phyloP scores from a whole-genome alignment of 345 rosid genomes.

The Eucalyptus pauciflora region DNA sequence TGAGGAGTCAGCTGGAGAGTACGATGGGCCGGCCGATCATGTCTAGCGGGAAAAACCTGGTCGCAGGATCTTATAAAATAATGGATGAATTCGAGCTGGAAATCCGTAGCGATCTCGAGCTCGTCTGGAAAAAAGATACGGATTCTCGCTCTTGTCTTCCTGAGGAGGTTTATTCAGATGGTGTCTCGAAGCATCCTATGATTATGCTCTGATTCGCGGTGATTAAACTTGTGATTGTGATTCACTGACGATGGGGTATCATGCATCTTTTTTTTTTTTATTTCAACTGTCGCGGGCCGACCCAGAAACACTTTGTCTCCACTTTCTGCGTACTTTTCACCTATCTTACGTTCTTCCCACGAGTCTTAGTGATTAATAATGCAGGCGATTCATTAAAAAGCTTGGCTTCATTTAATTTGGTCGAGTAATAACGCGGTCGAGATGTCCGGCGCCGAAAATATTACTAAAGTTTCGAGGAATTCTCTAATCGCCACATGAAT shows the following conservation, averaged over 20 bases:
- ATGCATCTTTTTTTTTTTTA: background rate
- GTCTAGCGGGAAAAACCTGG: background rate
- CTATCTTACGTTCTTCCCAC: background rate
- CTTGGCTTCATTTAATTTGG: background rate
- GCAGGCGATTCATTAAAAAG: background rate
- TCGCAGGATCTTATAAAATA: background rate
- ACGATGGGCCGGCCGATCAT: background rate
- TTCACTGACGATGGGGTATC: background rate
- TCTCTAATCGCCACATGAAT: background rate
- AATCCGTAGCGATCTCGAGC: background rate
- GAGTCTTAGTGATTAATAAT: background rate
- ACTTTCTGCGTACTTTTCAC: background rate
- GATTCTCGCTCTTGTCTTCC: background rate
- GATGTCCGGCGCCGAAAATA: background rate
- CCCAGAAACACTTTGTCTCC: background rate
- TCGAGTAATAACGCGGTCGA: background rate
- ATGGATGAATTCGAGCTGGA: background rate
- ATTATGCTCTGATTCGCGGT: background rate
- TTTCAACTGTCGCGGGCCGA: background rate
- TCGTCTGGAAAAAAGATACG: background rate
- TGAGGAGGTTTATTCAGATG: background rate
- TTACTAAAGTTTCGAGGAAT: background rate
- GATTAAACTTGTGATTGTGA: background rate
- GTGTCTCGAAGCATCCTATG: background rate
- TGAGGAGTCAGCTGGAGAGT: background rate